Conservation (phyloP, 164 flowering plant genomes). For the Nymphaea colorata region DNA sequence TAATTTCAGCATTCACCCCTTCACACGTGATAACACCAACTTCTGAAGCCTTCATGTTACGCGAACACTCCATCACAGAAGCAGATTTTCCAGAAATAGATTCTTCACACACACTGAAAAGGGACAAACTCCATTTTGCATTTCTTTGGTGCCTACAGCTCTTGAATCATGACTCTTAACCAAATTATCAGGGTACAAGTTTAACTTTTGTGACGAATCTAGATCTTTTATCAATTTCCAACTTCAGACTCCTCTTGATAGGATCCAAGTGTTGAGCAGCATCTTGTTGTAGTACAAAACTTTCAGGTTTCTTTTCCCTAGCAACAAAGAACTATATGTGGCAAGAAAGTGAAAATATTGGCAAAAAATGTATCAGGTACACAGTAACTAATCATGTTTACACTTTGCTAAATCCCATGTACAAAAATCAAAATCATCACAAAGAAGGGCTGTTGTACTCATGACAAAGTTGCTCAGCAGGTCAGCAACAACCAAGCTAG, state of each 20-base stretch:
- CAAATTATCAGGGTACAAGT: background rate
- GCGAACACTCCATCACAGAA: background rate
- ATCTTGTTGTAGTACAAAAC: slow-evolving; percentile 1
- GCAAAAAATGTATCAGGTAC: too few species aligned
- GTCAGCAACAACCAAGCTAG: too few species aligned
- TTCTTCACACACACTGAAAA: background rate
- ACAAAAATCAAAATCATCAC: too few species aligned
- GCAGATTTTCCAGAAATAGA: background rate
- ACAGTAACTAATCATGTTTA: too few species aligned
- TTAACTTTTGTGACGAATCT: slow-evolving; percentile 9
- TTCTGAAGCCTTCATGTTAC: slow-evolving; percentile 7
- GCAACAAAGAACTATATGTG: slow-evolving; percentile 54
- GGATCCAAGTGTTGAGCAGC: slow-evolving; percentile 7
- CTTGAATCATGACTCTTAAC: slow-evolving; percentile 5
- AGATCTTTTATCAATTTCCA: slow-evolving; percentile 23
- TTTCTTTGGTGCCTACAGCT: slow-evolving; percentile 6
- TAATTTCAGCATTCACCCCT: slow-evolving; percentile 7
- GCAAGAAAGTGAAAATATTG: too few species aligned
- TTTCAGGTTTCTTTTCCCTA: slow-evolving; percentile 51
- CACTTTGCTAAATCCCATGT: too few species aligned
- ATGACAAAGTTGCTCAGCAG: too few species aligned
- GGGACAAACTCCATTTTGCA: slow-evolving; percentile 7
- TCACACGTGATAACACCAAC: slow-evolving; percentile 9
- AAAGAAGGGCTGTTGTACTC: too few species aligned
- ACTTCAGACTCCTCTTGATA: slow-evolving; percentile 32